Conservation (phyloP, 1,139 yeast species). For the Eremothecium gossypii region DNA sequence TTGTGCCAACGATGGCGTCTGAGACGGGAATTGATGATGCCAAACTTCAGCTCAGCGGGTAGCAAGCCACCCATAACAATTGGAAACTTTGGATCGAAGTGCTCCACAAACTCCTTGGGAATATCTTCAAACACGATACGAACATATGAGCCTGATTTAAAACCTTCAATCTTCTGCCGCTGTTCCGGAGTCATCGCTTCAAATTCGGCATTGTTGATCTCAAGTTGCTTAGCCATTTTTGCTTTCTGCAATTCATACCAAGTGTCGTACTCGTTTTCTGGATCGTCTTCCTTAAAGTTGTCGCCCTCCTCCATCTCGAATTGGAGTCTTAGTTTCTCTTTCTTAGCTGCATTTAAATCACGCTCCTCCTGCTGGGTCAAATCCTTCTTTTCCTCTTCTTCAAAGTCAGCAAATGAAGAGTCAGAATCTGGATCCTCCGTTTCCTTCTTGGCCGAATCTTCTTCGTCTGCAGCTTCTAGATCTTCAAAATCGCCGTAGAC, state of each 20-base stretch:
- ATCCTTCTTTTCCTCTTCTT: conserved; percentile 36
- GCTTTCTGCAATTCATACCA: conserved; percentile 98
- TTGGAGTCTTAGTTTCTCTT: conserved; percentile 78
- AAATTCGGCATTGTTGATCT: conserved; percentile 76
- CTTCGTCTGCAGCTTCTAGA: conserved; percentile 39
- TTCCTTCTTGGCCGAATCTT: conserved; percentile 20
- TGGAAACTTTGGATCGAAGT: conserved; percentile 78
- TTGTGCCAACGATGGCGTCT: conserved; percentile 99
- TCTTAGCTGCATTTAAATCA: conserved; percentile 74
- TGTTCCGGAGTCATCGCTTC: conserved; percentile 67
- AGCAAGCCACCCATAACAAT: conserved; percentile 84
- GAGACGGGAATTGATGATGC: conserved; percentile 83
- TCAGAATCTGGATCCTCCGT: conserved; percentile 30
- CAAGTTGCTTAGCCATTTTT: conserved; percentile 91
- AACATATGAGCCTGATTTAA: conserved; percentile 88
- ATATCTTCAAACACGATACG: conserved; percentile 72
- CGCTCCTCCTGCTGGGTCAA: conserved; percentile 61
- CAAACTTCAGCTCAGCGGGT: conserved; percentile 87
- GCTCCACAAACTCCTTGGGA: conserved; percentile 86
- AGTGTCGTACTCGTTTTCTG: conserved; percentile 71
- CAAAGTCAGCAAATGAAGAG: conserved; percentile 50
- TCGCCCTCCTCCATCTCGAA: conserved; percentile 84
- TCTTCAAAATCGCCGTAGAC: conserved; percentile 75
- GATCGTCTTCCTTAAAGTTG: conserved; percentile 66
- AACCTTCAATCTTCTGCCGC: conserved; percentile 81